These are phyloP conservation scores for Paxillus rubicundulus DNA, from an alignment of 768 basidiomycete species.

Conservation along the genomic window DNA sequence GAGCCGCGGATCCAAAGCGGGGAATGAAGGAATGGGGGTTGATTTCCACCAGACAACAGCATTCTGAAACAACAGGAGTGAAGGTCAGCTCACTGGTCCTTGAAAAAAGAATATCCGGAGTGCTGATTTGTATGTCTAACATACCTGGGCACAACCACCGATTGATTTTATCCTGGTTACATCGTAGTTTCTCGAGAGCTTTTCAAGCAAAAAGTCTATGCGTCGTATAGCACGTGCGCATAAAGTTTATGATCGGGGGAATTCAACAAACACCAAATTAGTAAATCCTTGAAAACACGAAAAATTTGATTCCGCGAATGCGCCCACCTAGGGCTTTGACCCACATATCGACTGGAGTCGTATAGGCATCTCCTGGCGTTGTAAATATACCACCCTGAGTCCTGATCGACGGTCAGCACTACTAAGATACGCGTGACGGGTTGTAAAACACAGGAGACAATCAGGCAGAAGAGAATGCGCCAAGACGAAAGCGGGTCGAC, in stretches of 20 bases:
- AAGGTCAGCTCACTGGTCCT: constrained; percentile 4
- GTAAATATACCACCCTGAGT: constrained; percentile 87
- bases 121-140: constrained; percentile 11
- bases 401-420: constrained; percentile 39
- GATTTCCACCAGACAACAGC: constrained; percentile 89
- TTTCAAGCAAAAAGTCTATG: constrained; percentile 74
- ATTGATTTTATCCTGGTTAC: constrained; percentile 69
- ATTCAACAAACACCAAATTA: constrained; percentile 34
- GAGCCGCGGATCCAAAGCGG: constrained; percentile 68
- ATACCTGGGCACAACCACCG: constrained; percentile 77
- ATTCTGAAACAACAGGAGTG: constrained; percentile 37
- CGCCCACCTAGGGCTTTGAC: constrained; percentile 76
- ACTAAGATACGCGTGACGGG: constrained; percentile 7
- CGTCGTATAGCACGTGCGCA: constrained; percentile 23
- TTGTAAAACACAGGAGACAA: constrained; percentile 9
- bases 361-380: constrained; percentile 82
- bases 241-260: constrained; percentile 31
- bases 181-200: constrained; percentile 68
- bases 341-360: constrained; percentile 90
- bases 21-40: constrained; percentile 67
- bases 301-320: constrained; percentile 61
- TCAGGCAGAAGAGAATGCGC: background rate
- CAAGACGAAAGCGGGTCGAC: background rate
- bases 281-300: constrained; percentile 36
- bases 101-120: background rate